Evolutionary conservation across 805 yeast species (phyloP), one percentile per base, ranked within the genome.

Genomic region (Nakazawaea ishiwadae): DNA sequence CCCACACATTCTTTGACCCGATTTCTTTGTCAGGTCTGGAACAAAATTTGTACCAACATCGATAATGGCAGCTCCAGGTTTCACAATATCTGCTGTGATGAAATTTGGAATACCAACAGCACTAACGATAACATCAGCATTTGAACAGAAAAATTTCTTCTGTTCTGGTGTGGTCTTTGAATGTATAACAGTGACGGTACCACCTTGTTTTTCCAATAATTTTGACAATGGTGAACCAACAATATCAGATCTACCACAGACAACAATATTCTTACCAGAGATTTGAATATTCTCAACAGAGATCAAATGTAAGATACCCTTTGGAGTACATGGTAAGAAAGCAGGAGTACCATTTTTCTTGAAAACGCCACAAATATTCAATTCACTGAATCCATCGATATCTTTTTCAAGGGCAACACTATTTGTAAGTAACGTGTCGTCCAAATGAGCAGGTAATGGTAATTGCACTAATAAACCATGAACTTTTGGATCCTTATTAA

Each of bases 41-140:
- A 82, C 71, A 55, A 79, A 85, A 62, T 85, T 85, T 57, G 85
- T 84, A 50, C 95, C 95, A 39, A 85, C 95, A 56, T 85, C 95
- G 48, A 85, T 81, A 28, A 85, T 83, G 36, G 81, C 76, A 16
- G 83, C 76, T 39, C 79, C 83, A 46, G 62, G 61, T 54, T 81
- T 79, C 54, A 85, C 67, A 87, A 90, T 84, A 30, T 77, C 85
- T 47, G 85, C 88, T 59, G 80, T 71, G 48, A 85, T 81, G 49
- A 77, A 84, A 47, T 73, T 69, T 15, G 93, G 76, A 50, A 70
- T 69, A 37, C 95, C 95, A 48, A 84, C 72, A 33, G 93, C 95
- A 31, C 81, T 83, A 51, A 85, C 73, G 14, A 85, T 87, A 51
- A 85, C 76, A 58, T 85, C 95, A 24, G 91, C 93, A 42, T 68